Evolutionary conservation across 441 rosid species (phyloP).

Genomic region (Iberis amara): DNA sequence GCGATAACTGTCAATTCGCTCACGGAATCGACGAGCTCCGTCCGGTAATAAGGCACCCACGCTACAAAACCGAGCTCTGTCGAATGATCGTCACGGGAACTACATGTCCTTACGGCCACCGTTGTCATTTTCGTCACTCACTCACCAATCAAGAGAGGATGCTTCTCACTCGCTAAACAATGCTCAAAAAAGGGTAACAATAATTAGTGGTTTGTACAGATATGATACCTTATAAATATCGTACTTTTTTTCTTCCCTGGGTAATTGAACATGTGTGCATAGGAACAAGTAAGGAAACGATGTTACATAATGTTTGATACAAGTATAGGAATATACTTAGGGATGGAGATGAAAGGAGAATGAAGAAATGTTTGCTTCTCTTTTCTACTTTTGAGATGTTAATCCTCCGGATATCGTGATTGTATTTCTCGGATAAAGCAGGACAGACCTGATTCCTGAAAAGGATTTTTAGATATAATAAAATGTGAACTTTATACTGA

Average conservation of each 20-base stretch:
- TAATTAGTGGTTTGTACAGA: conserved; percentile 32
- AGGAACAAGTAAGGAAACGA: conserved; percentile 3
- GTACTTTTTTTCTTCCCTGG: conserved; percentile 12
- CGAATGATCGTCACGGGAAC: conserved; percentile 59
- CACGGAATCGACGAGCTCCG: conserved; percentile 74
- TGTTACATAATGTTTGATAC: too few relatives aligned
- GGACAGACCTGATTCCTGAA: neutral
- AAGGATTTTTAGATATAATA: conserved; percentile 9
- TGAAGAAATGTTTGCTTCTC: conserved; percentile 21
- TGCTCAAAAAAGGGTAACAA: conserved; percentile 2
- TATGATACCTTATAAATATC: conserved; percentile 24
- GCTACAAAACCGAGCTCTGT: conserved; percentile 73
- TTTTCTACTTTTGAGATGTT: conserved; percentile 3
- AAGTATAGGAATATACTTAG: neutral
- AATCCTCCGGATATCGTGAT: neutral
- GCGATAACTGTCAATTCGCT: conserved; percentile 67
- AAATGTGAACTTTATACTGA: conserved; percentile 7
- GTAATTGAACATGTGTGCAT: conserved; percentile 14
- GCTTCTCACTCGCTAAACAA: conserved; percentile 40
- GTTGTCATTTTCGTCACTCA: conserved; percentile 88
- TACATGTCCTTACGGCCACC: conserved; percentile 69
- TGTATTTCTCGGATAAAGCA: neutral
- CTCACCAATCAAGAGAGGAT: conserved; percentile 58
- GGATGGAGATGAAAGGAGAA: conserved; percentile 5
- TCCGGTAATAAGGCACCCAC: conserved; percentile 69